Conservation (phyloP, 805 yeast species). For the Myxozyma neotropica region DNA sequence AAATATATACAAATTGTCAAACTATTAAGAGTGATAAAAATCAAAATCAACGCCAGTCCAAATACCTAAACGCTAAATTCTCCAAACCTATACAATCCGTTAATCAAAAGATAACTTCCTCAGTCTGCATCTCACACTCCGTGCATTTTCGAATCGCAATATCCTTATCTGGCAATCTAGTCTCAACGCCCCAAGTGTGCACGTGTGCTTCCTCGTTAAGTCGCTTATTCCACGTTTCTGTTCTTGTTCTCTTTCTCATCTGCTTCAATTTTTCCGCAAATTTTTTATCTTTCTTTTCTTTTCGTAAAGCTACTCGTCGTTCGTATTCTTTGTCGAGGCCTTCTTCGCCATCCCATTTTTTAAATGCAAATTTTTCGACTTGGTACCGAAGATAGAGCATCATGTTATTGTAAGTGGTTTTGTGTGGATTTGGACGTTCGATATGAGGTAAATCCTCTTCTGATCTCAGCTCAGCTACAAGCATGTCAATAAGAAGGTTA, state of each 20-base stretch:
- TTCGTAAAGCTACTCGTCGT: slow-evolving; percentile 69
- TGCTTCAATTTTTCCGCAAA: slow-evolving; percentile 77
- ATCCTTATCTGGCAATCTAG: slow-evolving; percentile 46
- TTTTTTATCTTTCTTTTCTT: slow-evolving; percentile 73
- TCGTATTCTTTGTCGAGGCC: slow-evolving; percentile 93
- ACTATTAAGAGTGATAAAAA: too few relatives aligned
- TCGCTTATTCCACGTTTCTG: slow-evolving; percentile 78
- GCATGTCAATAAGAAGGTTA: background rate
- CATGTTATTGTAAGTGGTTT: slow-evolving; percentile 86
- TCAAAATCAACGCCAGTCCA: background rate
- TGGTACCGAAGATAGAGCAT: slow-evolving; percentile 86
- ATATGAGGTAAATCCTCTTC: slow-evolving; percentile 65
- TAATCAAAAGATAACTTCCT: slow-evolving; percentile 61
- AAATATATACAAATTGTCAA: too few relatives aligned
- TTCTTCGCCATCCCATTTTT: slow-evolving; percentile 92
- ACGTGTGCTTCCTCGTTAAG: slow-evolving; percentile 63
- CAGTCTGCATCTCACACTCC: slow-evolving; percentile 82
- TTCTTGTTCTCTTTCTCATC: slow-evolving; percentile 89
- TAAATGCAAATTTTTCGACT: slow-evolving; percentile 89
- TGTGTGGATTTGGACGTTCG: slow-evolving; percentile 94
- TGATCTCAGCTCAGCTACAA: slow-evolving; percentile 71
- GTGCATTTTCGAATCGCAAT: slow-evolving; percentile 64
- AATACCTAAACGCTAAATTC: background rate
- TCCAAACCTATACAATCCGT: background rate
- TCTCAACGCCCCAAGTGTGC: slow-evolving; percentile 68